Evolutionary conservation across 108 stramenopile genomes (phyloP), one percentile per base, ranked within the genome.

Genomic region (Cylindrotheca fusiformis): DNA sequence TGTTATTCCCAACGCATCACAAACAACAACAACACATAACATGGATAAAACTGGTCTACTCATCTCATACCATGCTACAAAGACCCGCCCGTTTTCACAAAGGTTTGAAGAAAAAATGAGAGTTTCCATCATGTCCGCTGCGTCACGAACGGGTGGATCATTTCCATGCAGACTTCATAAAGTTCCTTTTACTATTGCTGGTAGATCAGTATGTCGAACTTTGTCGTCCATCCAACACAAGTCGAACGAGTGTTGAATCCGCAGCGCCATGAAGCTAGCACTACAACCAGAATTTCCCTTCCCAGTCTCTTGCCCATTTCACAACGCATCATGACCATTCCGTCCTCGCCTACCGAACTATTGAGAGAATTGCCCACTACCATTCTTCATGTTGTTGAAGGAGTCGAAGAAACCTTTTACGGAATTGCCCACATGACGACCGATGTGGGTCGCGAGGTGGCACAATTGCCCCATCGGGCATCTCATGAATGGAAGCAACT

Each of bases 401-500:
- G 36, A 6, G 36, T 41, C 36, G 36, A 41, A 41, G 36, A 41
- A 6, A 41, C 36, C 36, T 10, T 41, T 41, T 10, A 6, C 14
- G 36, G 14, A 6, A 6, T 41, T 6, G 36, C 36, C 6, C 6
- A 44, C 24, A 46, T 53, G 52, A 26, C 26, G 3, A 25, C 22
- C 26, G 18, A 26, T 53, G 52, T 26, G 2, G 24, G 26, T 26
- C 17, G 26, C 18, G 23, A 58, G 2, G 57, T 58, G 3, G 57
- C 33, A 20, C 26, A 25, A 6, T 32, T 36, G 30, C 65, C 65
- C 4, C 65, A 66, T 25, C 53, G 54, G 20, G 54, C 55, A 6
- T 55, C 65, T 5, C 53, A 55, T 19, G 32, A 31, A 45, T 66
- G 65, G 65, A 27, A 44, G 53, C 41, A 66, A 33, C 29, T 66